Conservation (phyloP, 1,284 basidiomycete species). For the Pholiota adiposa region DNA sequence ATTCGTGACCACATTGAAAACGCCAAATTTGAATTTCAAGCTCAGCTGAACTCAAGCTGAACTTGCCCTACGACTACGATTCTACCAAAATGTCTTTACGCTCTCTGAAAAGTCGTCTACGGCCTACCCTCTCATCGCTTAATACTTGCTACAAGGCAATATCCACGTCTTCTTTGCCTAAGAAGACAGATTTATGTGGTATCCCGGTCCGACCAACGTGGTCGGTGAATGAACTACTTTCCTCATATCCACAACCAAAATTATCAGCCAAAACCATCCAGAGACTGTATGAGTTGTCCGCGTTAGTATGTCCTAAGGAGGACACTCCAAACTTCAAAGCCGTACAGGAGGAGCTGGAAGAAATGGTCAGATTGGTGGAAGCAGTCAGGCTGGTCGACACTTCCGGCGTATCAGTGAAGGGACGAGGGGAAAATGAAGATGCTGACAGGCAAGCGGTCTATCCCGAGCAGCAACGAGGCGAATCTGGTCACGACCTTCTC, state of each 20-base stretch:
- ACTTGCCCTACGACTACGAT: not conserved
- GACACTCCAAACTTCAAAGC: constrained; percentile 52
- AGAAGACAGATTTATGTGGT: constrained; percentile 55
- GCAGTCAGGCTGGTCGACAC: constrained; percentile 71
- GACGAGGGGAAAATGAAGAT: constrained; percentile 32
- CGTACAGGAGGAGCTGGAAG: constrained; percentile 64
- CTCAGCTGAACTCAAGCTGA: constrained; percentile 26
- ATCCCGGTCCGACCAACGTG: constrained; percentile 71
- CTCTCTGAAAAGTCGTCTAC: constrained; percentile 22
- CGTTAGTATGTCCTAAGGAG: constrained; percentile 63
- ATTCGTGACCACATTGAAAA: constrained; percentile 6
- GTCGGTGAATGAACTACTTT: constrained; percentile 75
- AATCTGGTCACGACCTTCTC: constrained; percentile 48
- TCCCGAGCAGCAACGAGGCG: constrained; percentile 10
- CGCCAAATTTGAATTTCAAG: constrained; percentile 31
- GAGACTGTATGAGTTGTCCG: constrained; percentile 70
- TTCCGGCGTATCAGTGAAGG: constrained; percentile 29
- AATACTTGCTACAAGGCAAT: not conserved
- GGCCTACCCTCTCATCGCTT: constrained; percentile 4
- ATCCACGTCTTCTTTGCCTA: constrained; percentile 4
- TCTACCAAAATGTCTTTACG: constrained; percentile 6
- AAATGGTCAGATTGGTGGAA: constrained; percentile 74
- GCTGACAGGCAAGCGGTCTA: constrained; percentile 24
- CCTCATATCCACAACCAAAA: constrained; percentile 72
- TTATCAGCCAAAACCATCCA: constrained; percentile 58